These are phyloP conservation scores for Primulina tabacum DNA, from an alignment of 257 asterid genomes.

Conservation along the genomic window DNA sequence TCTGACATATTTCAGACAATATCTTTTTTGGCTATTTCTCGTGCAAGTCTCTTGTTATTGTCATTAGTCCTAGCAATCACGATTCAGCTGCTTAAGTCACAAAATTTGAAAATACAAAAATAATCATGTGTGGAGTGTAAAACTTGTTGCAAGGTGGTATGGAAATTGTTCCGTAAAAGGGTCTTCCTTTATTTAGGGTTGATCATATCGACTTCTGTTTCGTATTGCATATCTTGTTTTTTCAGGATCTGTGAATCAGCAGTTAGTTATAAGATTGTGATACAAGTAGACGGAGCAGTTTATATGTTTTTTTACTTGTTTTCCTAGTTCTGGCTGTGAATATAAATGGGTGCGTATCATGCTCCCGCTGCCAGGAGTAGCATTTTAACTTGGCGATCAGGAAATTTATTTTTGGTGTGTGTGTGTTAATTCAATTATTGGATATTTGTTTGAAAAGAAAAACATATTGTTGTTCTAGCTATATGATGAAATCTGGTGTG, in stretches of 20 bases:
- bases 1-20: not conserved
- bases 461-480: conserved; percentile 10
- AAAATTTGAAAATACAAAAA: too few species aligned
- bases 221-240: not conserved
- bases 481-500: conserved; percentile 10
- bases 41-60: not conserved
- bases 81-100: too few species aligned
- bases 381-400: not conserved
- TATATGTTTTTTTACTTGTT: not conserved
- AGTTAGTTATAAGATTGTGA: not conserved
- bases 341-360: not conserved
- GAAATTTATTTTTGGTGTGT: not conserved
- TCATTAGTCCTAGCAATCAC: too few species aligned
- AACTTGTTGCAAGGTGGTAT: too few species aligned
- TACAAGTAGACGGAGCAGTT: not conserved
- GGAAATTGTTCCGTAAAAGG: too few species aligned
- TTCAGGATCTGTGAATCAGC: not conserved
- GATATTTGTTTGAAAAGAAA: not conserved
- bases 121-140: too few species aligned
- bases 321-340: not conserved
- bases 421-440: not conserved
- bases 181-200: too few species aligned
- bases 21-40: not conserved
- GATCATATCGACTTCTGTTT: too few species aligned
- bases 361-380: not conserved